Evolutionary conservation across 2,329 filamentous ascomycete genomes (phyloP).

Genomic region (Beauveria caledonica): DNA sequence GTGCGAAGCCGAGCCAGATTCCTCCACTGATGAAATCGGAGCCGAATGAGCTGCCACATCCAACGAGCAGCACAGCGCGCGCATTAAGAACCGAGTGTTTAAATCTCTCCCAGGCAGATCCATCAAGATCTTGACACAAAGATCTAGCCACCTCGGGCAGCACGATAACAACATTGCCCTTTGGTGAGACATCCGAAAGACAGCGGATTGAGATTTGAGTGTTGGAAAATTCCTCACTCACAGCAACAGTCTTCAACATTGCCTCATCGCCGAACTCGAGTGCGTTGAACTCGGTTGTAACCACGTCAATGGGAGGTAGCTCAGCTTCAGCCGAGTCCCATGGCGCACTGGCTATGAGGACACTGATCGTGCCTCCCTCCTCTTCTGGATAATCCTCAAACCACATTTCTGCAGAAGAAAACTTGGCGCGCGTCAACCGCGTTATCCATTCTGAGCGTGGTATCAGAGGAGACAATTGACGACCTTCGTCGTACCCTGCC

Average conservation of each 20-base stretch:
- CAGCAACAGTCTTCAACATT: neutral
- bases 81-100: neutral
- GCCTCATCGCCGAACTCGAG: neutral
- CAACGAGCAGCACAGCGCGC: neutral
- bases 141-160: neutral
- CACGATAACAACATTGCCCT: neutral
- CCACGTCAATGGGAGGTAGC: neutral
- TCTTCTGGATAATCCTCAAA: neutral
- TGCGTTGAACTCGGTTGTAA: neutral
- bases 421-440: neutral
- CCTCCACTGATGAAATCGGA: neutral
- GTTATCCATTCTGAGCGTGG: constrained; percentile 9
- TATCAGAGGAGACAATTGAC: constrained; percentile 12
- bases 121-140: neutral
- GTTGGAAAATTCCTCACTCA: neutral
- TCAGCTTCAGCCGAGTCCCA: neutral
- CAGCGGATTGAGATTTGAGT: neutral
- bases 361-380: neutral
- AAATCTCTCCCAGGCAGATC: neutral
- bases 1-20: neutral
- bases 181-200: neutral
- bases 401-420: neutral
- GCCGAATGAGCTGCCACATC: neutral
- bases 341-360: neutral
- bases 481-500: constrained; percentile 22